Conservation (phyloP, 495 filamentous ascomycete genomes). For the Sporormia fimetaria region DNA sequence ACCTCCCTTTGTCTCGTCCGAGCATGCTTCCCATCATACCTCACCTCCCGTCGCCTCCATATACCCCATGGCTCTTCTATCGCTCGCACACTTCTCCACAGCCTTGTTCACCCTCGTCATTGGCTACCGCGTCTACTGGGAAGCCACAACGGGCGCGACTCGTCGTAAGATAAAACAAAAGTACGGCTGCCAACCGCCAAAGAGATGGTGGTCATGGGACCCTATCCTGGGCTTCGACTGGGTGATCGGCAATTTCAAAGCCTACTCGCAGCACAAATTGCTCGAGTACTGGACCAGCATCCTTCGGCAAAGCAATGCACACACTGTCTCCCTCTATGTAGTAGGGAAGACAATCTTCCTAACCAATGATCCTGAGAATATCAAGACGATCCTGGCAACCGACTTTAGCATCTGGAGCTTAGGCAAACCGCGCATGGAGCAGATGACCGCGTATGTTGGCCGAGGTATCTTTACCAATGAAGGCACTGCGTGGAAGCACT, state of each 20-base stretch:
- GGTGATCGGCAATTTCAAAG: conserved; percentile 1
- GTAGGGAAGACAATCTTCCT: conserved; percentile 26
- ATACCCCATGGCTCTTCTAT: conserved; percentile 4
- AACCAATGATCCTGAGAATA: conserved; percentile 50
- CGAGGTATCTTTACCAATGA: conserved; percentile 19
- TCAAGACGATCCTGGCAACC: conserved; percentile 48
- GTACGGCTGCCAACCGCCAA: conserved; percentile 11
- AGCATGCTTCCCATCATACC: background rate
- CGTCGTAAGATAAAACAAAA: conserved; percentile 3
- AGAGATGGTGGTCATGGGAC: background rate
- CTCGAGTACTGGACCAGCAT: background rate
- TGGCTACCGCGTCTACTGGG: conserved; percentile 13
- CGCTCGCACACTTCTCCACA: background rate
- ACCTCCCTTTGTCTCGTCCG: too few relatives aligned
- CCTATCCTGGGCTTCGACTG: conserved; percentile 4
- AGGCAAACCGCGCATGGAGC: conserved; percentile 35
- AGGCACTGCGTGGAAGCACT: conserved; percentile 27
- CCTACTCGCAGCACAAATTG: conserved; percentile 1
- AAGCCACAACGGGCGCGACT: conserved; percentile 8
- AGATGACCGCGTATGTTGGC: conserved; percentile 4
- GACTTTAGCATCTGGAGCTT: conserved; percentile 51
- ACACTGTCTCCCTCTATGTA: background rate
- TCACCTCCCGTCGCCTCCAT: background rate
- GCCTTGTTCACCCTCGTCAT: conserved; percentile 7
- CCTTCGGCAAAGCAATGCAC: conserved; percentile 2